A percentile compares a stretch with the other conserved stretches of the same genome.
phyloP scores from a whole-genome alignment of 2,329 filamentous ascomycete species.

The Trichoderma citrinoviride region DNA sequence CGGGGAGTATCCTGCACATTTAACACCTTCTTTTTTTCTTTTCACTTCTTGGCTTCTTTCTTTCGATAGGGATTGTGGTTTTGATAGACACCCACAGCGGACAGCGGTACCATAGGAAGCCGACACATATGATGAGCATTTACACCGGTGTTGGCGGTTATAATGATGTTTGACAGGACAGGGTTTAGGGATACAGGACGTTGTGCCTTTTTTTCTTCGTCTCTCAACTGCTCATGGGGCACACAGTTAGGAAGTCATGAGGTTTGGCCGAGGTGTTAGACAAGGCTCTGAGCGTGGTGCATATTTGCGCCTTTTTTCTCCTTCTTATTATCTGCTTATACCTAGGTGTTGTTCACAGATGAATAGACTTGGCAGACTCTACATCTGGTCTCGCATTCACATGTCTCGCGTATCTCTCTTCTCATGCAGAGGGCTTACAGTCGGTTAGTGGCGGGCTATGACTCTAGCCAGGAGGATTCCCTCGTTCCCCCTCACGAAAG shows the following conservation, averaged over 20 bases:
- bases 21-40: neutral
- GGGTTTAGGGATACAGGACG: constrained; percentile 8
- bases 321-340: neutral
- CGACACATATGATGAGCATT: constrained; percentile 20
- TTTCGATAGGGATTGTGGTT: neutral
- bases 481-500: constrained; percentile 7
- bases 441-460: neutral
- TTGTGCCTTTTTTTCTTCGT: neutral
- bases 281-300: neutral
- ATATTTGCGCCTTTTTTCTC: neutral
- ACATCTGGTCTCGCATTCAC: neutral
- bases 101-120: neutral
- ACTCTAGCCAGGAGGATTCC: neutral
- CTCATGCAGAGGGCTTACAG: neutral
- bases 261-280: neutral
- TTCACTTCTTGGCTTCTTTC: neutral
- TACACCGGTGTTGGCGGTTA: constrained; percentile 20
- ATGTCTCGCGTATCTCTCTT: neutral
- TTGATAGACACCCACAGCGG: neutral
- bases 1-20: neutral
- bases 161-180: constrained; percentile 12
- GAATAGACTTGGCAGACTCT: neutral
- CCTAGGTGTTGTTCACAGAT: neutral
- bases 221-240: neutral
- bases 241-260: neutral